phyloP scores from a whole-genome alignment of 73 alveolate genomes.

The Paramecium caudatum region DNA sequence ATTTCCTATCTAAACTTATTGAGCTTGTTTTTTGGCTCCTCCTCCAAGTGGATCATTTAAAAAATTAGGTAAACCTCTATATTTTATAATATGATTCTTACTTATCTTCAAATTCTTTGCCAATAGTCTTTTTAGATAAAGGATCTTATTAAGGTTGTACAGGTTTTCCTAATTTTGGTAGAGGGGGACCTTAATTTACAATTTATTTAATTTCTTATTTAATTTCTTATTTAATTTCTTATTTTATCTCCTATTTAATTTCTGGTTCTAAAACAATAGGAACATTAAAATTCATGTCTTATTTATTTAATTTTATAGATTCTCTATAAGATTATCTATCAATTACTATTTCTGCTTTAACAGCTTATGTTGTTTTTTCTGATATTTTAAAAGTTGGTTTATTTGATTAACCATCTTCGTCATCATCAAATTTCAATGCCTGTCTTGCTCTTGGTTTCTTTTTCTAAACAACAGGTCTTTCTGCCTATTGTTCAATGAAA shows the following conservation, averaged over 20 bases:
- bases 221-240: too few relatives aligned
- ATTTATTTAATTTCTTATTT: too few relatives aligned
- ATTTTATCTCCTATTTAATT: background rate
- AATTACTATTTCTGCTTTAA: background rate
- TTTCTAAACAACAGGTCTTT: constrained; percentile 34
- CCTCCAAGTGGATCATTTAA: background rate
- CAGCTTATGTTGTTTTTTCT: background rate
- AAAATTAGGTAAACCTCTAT: constrained; percentile 52
- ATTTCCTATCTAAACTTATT: background rate
- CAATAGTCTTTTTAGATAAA: background rate
- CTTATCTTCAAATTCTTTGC: constrained; percentile 43
- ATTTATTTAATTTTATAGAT: background rate
- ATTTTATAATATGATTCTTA: background rate
- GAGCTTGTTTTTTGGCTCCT: constrained; percentile 7
- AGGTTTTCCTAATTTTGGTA: background rate
- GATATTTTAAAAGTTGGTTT: constrained; percentile 9
- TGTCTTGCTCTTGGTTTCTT: constrained; percentile 39
- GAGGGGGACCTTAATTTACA: background rate
- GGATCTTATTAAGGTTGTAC: background rate
- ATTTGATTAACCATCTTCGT: background rate
- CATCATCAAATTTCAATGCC: constrained; percentile 44
- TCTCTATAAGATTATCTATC: constrained; percentile 42
- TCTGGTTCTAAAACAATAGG: constrained; percentile 3
- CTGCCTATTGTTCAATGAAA: background rate
- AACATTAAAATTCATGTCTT: background rate